These are phyloP conservation scores for Mortierella sp. DNA, from an alignment of 371 early-diverging fungal species.

Conservation along the genomic window DNA sequence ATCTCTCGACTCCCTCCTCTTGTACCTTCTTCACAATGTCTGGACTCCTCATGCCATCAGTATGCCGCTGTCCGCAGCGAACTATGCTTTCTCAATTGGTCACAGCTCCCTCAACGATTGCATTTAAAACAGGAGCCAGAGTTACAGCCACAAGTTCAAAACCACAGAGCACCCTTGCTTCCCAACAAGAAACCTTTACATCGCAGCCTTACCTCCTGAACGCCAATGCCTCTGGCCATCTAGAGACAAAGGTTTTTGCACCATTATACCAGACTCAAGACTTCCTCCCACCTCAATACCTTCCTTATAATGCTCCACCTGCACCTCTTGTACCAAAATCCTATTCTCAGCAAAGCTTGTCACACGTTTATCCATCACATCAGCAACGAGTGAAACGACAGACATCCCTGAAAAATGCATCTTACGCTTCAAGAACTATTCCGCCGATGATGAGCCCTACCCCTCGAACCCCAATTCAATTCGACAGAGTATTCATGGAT, in stretches of 20 bases:
- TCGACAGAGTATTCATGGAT: slow-evolving; percentile 38
- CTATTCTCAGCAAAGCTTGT: slow-evolving; percentile 7
- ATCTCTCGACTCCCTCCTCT: background rate
- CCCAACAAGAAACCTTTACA: slow-evolving; percentile 11
- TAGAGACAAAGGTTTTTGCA: slow-evolving; percentile 40
- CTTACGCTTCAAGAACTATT: slow-evolving; percentile 34
- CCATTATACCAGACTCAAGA: slow-evolving; percentile 37
- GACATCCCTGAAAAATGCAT: slow-evolving; percentile 24
- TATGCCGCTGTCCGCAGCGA: slow-evolving; percentile 48
- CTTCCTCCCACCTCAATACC: slow-evolving; percentile 23
- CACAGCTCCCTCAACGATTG: slow-evolving; percentile 18
- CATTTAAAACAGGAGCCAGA: slow-evolving; percentile 17
- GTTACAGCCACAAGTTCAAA: slow-evolving; percentile 21
- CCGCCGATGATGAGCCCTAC: slow-evolving; percentile 32
- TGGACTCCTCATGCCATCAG: slow-evolving; percentile 26
- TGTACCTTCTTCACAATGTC: slow-evolving; percentile 21
- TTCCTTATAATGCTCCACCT: slow-evolving; percentile 27
- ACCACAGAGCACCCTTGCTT: slow-evolving; percentile 16
- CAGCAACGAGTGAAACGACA: slow-evolving; percentile 26
- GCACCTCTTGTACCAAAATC: slow-evolving; percentile 3
- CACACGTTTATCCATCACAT: slow-evolving; percentile 30
- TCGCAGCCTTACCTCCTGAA: slow-evolving; percentile 36
- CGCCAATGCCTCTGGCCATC: slow-evolving; percentile 7
- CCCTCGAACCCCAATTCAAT: slow-evolving; percentile 13
- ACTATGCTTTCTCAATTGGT: slow-evolving; percentile 52